Percentiles rank a stretch among this genome's conserved stretches.
Evolutionary conservation across 2,329 filamentous ascomycete species (phyloP).

Genomic region (Corynespora cassiicola): DNA sequence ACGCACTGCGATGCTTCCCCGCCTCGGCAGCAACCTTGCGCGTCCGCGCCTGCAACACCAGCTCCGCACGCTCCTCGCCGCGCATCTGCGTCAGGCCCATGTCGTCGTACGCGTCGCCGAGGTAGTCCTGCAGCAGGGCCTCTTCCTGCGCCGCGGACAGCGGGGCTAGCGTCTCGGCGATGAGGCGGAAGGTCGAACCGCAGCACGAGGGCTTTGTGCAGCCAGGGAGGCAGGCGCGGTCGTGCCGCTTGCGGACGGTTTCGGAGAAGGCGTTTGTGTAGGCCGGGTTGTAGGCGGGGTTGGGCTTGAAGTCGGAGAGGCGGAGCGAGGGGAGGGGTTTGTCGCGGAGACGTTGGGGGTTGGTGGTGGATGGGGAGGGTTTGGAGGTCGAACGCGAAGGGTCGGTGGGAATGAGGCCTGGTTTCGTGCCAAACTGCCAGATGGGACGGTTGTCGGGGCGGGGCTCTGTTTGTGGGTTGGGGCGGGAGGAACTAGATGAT

Average conservation of each 20-base stretch:
- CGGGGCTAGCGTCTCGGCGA: conserved; percentile 57
- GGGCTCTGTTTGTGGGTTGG: conserved; percentile 11
- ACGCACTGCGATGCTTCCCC: conserved; percentile 79
- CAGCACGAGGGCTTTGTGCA: conserved; percentile 81
- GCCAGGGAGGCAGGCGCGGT: conserved; percentile 73
- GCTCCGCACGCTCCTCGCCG: conserved; percentile 65
- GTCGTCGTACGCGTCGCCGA: conserved; percentile 53
- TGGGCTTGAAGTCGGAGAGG: conserved; percentile 81
- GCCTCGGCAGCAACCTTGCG: conserved; percentile 74
- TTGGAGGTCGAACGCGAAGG: conserved; percentile 6
- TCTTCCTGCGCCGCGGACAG: conserved; percentile 45
- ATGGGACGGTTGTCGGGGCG: conserved; percentile 23
- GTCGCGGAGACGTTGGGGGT: conserved; percentile 51
- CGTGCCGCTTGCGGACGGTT: conserved; percentile 73
- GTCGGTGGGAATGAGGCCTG: conserved; percentile 10
- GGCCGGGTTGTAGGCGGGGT: conserved; percentile 74
- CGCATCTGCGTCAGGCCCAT: conserved; percentile 56
- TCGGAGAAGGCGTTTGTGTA: conserved; percentile 76
- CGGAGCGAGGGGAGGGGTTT: conserved; percentile 64
- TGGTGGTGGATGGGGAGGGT: conserved; percentile 2
- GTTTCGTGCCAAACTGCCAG: conserved; percentile 32
- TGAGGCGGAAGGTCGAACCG: conserved; percentile 71
- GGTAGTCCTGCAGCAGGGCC: conserved; percentile 59
- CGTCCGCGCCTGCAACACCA: conserved; percentile 78
- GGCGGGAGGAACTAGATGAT: conserved; percentile 10